phyloP scores from a whole-genome alignment of 352 stramenopile species.

The Globisporangium viniferum region DNA sequence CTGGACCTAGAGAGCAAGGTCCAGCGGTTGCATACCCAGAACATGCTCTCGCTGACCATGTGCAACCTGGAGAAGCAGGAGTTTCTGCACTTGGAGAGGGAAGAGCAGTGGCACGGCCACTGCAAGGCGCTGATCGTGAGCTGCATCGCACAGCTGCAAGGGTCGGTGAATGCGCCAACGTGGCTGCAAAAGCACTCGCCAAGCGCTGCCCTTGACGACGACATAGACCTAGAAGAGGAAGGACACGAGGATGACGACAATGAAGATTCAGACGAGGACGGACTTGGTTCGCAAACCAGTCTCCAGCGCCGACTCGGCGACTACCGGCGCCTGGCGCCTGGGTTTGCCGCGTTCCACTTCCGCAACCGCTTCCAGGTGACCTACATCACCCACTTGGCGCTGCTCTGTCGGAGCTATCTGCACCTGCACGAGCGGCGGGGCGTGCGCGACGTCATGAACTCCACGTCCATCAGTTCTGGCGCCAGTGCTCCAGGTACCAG shows the following conservation, averaged over 20 bases:
- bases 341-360: constrained; percentile 32
- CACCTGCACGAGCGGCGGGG: constrained; percentile 37
- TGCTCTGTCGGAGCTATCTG: constrained; percentile 43
- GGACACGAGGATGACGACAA: not conserved
- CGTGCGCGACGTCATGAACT: constrained; percentile 35
- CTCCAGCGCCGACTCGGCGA: not conserved
- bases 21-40: constrained; percentile 33
- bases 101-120: constrained; percentile 44
- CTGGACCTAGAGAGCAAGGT: constrained; percentile 29
- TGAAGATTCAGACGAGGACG: not conserved
- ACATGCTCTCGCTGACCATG: constrained; percentile 31
- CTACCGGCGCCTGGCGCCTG: constrained; percentile 28
- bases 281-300: not conserved
- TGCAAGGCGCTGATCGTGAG: constrained; percentile 40
- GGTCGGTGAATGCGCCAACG: constrained; percentile 18
- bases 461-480: constrained; percentile 14
- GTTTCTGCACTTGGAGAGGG: constrained; percentile 28
- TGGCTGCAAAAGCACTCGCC: constrained; percentile 27
- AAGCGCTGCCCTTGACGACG: not conserved
- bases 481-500: not conserved
- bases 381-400: constrained; percentile 36
- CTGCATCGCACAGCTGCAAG: constrained; percentile 23
- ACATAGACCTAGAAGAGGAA: not conserved
- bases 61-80: constrained; percentile 33
- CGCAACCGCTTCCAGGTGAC: constrained; percentile 25